phyloP scores from a whole-genome alignment of 2,329 filamentous ascomycete species.

The Fusarium sp. region DNA sequence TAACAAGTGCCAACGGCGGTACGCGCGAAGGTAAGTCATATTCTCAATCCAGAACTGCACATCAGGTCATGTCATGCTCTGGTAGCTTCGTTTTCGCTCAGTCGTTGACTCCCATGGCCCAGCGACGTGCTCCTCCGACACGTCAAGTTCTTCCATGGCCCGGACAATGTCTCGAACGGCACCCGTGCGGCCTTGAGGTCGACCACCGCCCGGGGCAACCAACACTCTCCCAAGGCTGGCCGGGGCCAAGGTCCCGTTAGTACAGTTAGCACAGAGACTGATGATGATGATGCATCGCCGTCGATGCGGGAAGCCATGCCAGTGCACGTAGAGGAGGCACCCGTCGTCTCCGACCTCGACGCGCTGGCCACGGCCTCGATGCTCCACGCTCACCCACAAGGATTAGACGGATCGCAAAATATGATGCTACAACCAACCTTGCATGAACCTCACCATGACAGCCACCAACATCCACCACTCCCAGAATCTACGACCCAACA shows the following conservation, averaged over 20 bases:
- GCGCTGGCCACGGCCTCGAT: background rate
- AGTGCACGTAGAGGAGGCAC: background rate
- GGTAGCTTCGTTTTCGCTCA: background rate
- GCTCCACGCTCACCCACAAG: background rate
- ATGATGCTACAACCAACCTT: background rate
- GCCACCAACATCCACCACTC: background rate
- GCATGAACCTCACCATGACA: background rate
- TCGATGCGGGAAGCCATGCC: background rate
- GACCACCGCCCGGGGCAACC: background rate
- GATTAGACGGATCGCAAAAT: background rate
- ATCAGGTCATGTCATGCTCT: background rate
- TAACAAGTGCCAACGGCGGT: background rate
- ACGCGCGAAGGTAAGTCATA: background rate
- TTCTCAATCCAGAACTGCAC: background rate
- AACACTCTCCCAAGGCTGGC: background rate
- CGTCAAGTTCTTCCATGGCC: background rate
- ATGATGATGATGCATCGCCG: background rate
- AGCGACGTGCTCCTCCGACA: background rate
- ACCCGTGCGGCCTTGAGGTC: background rate
- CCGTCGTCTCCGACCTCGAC: background rate
- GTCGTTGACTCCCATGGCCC: background rate
- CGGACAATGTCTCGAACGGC: background rate
- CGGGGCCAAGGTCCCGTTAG: background rate
- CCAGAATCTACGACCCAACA: background rate
- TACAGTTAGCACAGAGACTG: background rate